These are phyloP conservation scores for Castanospermum australe DNA, from an alignment of 306 rosid genomes.

Conservation along the genomic window DNA sequence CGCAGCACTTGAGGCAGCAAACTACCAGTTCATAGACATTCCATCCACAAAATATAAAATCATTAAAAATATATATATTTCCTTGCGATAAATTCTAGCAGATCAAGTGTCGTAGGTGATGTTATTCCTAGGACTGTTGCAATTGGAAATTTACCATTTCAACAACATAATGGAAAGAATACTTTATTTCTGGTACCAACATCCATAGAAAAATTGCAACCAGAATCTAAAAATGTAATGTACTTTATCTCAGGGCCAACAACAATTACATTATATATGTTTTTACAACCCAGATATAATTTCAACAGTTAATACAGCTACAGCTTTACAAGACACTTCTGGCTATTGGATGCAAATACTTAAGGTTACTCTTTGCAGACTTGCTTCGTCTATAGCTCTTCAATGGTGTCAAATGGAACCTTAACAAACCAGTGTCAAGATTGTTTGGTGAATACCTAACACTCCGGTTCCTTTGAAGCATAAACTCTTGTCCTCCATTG, in stretches of 20 bases:
- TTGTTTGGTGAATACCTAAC: constrained; percentile 63
- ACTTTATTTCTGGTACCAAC: constrained; percentile 31
- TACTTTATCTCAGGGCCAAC: constrained; percentile 34
- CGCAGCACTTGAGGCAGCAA: neutral
- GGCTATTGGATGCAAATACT: constrained; percentile 44
- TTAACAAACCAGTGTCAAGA: constrained; percentile 64
- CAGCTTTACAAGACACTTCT: constrained; percentile 55
- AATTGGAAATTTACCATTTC: neutral
- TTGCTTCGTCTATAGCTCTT: constrained; percentile 70
- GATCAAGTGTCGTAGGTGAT: neutral
- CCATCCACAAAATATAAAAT: neutral
- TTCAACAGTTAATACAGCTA: constrained; percentile 29
- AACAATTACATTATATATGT: constrained; percentile 40
- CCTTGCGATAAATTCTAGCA: neutral
- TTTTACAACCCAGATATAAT: constrained; percentile 58
- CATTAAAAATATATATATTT: neutral
- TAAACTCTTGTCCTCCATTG: constrained; percentile 55
- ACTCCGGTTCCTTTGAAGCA: constrained; percentile 66
- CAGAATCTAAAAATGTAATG: constrained; percentile 30
- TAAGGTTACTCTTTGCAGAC: constrained; percentile 53
- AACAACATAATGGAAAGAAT: neutral
- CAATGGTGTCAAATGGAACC: constrained; percentile 79
- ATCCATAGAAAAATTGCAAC: constrained; percentile 33
- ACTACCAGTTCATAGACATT: constrained; percentile 4
- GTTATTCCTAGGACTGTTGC: neutral